Conservation (phyloP, 2,329 filamentous ascomycete genomes). For the Colletotrichum sidae region DNA sequence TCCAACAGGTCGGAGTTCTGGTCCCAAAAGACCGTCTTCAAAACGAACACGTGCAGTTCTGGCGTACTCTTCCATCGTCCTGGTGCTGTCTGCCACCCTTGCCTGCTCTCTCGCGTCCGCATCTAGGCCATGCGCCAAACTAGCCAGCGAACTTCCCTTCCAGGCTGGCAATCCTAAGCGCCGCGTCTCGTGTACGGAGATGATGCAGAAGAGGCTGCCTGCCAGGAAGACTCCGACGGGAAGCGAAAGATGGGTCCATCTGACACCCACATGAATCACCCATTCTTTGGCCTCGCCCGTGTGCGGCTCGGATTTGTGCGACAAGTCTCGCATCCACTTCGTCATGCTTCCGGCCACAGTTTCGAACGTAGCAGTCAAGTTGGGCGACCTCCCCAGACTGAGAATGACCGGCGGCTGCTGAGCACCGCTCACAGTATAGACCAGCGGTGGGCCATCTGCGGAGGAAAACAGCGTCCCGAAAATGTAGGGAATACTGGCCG, state of each 20-base stretch:
- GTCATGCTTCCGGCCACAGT: conserved; percentile 2
- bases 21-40: neutral
- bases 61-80: neutral
- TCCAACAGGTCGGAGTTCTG: neutral
- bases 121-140: neutral
- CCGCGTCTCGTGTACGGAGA: neutral
- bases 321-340: conserved; percentile 8
- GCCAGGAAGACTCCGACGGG: neutral
- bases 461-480: neutral
- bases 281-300: neutral
- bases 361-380: neutral
- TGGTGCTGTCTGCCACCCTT: neutral
- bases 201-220: neutral
- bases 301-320: neutral
- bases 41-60: neutral
- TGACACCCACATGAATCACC: neutral
- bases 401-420: neutral
- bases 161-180: neutral
- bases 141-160: conserved; percentile 12
- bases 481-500: neutral
- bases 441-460: neutral
- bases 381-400: neutral
- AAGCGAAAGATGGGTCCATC: neutral
- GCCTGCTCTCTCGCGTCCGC: neutral
- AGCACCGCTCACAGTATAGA: neutral